Evolutionary conservation across 164 flowering plant genomes (phyloP).

Genomic region (Magnolia officinalis): DNA sequence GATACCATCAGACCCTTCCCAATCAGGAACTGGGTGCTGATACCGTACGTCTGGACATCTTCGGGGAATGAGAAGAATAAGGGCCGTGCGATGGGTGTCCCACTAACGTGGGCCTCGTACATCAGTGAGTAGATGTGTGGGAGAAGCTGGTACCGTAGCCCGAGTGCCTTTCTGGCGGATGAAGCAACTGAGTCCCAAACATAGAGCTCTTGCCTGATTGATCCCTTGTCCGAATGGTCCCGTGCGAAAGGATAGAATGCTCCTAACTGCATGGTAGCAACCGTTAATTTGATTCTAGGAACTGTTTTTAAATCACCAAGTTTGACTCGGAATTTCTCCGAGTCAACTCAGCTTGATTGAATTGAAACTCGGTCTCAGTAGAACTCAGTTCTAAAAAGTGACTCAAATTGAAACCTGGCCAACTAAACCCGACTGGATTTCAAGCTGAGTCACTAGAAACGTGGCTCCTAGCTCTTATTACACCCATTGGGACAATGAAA

Average conservation of each 20-base stretch:
- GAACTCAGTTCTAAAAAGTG: too few relatives aligned
- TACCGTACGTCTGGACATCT: constrained; percentile 50
- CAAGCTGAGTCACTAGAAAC: too few relatives aligned
- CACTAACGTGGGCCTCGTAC: constrained; percentile 57
- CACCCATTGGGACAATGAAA: too few relatives aligned
- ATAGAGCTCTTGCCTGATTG: constrained; percentile 67
- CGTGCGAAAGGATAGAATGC: constrained; percentile 84
- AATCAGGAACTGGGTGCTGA: constrained; percentile 60
- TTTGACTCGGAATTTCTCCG: too few relatives aligned
- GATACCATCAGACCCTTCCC: constrained; percentile 72
- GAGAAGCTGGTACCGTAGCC: constrained; percentile 46
- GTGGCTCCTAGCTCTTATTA: too few relatives aligned
- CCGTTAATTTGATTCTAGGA: neutral
- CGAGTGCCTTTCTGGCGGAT: constrained; percentile 42
- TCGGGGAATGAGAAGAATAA: constrained; percentile 75
- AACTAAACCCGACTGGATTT: too few relatives aligned
- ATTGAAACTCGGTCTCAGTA: too few relatives aligned
- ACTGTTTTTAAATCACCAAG: neutral
- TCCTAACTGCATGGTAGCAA: constrained; percentile 48
- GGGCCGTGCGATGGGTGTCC: constrained; percentile 67
- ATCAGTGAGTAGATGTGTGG: constrained; percentile 69
- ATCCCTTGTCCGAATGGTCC: constrained; percentile 45
- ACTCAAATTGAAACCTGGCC: too few relatives aligned
- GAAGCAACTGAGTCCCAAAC: constrained; percentile 67
- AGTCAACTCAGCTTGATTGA: too few relatives aligned